Conservation (phyloP, 441 rosid species). For the Sinapis alba region DNA sequence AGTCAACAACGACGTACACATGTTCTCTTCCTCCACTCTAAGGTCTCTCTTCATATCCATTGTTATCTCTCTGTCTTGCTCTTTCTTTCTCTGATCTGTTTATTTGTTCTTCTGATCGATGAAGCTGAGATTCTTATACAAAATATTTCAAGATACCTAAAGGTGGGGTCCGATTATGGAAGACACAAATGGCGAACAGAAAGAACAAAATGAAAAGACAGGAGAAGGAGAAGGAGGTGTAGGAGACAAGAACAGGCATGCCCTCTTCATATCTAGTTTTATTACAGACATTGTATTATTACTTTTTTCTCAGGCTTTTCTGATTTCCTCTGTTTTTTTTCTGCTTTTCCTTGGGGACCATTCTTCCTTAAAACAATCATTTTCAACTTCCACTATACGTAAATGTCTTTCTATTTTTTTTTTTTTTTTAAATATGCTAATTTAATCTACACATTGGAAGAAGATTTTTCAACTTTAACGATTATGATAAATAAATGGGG, state of each 20-base stretch:
- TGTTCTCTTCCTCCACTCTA: constrained; percentile 43
- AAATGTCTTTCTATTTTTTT: neutral
- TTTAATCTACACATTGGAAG: neutral
- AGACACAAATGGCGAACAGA: constrained; percentile 42
- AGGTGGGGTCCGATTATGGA: constrained; percentile 40
- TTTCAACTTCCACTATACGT: neutral
- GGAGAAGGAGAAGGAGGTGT: constrained; percentile 26
- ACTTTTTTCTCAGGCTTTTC: constrained; percentile 42
- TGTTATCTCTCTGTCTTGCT: neutral
- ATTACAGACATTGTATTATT: constrained; percentile 42
- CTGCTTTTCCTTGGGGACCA: neutral
- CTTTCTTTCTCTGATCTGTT: neutral
- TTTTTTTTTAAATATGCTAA: neutral
- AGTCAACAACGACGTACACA: constrained; percentile 55
- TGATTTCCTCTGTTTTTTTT: constrained; percentile 13
- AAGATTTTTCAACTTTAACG: neutral
- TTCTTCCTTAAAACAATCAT: neutral
- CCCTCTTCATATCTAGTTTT: constrained; percentile 34
- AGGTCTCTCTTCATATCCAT: constrained; percentile 46
- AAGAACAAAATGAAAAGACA: constrained; percentile 39
- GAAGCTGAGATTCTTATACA: constrained; percentile 24
- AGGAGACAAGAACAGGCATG: constrained; percentile 60
- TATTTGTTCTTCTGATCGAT: neutral
- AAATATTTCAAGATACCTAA: constrained; percentile 10
- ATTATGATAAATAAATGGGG: neutral